These are phyloP conservation scores for Penicillium sp. DNA, from an alignment of 2,329 filamentous ascomycete species.

Conservation along the genomic window DNA sequence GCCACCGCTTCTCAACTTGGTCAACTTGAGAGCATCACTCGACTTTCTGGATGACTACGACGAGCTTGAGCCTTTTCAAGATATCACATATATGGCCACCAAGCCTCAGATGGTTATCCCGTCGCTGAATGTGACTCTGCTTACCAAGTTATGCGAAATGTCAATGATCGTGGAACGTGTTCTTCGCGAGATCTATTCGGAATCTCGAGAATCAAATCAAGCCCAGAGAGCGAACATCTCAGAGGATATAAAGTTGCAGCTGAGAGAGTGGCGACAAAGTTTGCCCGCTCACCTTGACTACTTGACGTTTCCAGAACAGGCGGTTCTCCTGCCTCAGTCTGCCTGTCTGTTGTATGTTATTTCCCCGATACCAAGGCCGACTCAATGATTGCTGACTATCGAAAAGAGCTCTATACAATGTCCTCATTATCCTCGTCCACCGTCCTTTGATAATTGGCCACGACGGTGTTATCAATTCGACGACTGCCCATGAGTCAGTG, in stretches of 20 bases:
- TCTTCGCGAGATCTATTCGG: conserved; percentile 31
- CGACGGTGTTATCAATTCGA: conserved; percentile 12
- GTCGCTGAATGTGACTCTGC: conserved; percentile 22
- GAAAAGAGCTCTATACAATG: conserved; percentile 35
- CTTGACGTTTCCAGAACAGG: conserved; percentile 20
- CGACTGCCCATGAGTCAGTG: conserved; percentile 27
- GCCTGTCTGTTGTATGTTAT: conserved; percentile 22
- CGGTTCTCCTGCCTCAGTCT: conserved; percentile 20
- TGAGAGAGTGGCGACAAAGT: conserved; percentile 25
- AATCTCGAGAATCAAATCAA: conserved; percentile 20
- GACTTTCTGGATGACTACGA: conserved; percentile 31
- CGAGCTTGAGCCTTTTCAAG: conserved; percentile 50
- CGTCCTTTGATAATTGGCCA: conserved; percentile 39
- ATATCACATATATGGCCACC: conserved; percentile 35
- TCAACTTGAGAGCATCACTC: conserved; percentile 48
- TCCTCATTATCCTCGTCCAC: conserved; percentile 44
- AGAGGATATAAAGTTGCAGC: conserved; percentile 22
- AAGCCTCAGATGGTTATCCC: conserved; percentile 12
- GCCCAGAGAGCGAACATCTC: conserved; percentile 15
- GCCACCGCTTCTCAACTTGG: conserved; percentile 45
- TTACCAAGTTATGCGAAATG: conserved; percentile 33
- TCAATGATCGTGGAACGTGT: conserved; percentile 37
- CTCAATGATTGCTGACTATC: conserved; percentile 6
- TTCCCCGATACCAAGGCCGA: neutral
- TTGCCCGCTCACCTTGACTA: conserved; percentile 26